Conservation (phyloP, 2,329 filamentous ascomycete species). For the Cryphonectria radicalis region DNA sequence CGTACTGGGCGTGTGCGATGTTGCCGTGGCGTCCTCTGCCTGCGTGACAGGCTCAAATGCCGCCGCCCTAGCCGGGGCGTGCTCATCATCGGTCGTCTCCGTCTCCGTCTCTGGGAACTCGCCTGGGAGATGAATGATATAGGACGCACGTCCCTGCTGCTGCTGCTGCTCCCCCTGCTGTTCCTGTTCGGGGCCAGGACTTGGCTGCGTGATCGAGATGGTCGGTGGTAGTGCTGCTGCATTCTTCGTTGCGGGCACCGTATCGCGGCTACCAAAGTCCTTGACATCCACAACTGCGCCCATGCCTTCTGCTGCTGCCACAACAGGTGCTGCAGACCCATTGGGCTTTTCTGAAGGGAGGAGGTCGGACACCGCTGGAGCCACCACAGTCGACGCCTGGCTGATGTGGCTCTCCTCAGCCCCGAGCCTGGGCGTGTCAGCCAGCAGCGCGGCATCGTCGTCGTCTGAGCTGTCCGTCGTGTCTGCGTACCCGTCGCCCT, state of each 20-base stretch:
- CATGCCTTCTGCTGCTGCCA: not conserved
- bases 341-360: slow-evolving; percentile 7
- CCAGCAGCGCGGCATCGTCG: slow-evolving; percentile 39
- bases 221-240: slow-evolving; percentile 14
- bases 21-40: slow-evolving; percentile 26
- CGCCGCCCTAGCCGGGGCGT: slow-evolving; percentile 21
- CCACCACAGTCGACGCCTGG: slow-evolving; percentile 27
- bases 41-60: slow-evolving; percentile 34
- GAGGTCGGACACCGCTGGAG: slow-evolving; percentile 4
- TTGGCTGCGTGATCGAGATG: slow-evolving; percentile 52
- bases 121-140: slow-evolving; percentile 61
- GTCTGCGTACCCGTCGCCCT: slow-evolving; percentile 67
- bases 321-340: slow-evolving; percentile 2
- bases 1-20: slow-evolving; percentile 32
- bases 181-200: slow-evolving; percentile 39
- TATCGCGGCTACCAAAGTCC: slow-evolving; percentile 9
- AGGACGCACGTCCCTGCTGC: slow-evolving; percentile 38
- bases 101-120: slow-evolving; percentile 53
- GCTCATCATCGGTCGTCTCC: slow-evolving; percentile 12
- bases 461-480: slow-evolving; percentile 52
- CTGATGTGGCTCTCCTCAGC: slow-evolving; percentile 30
- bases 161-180: slow-evolving; percentile 4
- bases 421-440: slow-evolving; percentile 30
- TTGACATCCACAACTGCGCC: slow-evolving; percentile 29
- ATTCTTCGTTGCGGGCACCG: not conserved